Base-by-base conservation (phyloP, 2,329 filamentous ascomycete species). In the Colletotrichum sp. region DNA sequence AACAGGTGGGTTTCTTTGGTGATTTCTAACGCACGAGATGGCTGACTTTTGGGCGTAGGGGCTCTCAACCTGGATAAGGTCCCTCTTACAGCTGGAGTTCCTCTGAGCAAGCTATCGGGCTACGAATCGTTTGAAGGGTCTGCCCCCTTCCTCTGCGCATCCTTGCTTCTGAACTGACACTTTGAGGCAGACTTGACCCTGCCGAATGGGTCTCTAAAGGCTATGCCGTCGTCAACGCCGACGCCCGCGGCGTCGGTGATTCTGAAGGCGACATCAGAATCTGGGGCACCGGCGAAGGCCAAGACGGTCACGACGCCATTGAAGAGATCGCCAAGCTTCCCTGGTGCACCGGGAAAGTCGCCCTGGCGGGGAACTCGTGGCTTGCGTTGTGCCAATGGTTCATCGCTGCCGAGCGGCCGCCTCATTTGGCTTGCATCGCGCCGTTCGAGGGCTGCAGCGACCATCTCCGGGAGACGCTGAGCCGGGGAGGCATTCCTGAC, bases 71-170 rank as follows among this genome's bases (percentile, higher is more conserved):
- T 70, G 1, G 26, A 70, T n/a, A 34, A n/a, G 36, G n/a, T 70
- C 8, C 66, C 66, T 5, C 26, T 64, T 1, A 16, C 34, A 36
- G 34, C 32, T 21, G 71, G 66, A 9, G 28, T 74, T 34, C 64
- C 66, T 12, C 14, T 65, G 4, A 52, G 59, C 12, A 64, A 16
- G 14, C 59, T 74, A 0, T 65, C 71, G 4, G 66, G 71, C 2
- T 74, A 70, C 13, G 71, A 70, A 32, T 73, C 71, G 8, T 72
- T 73, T 12, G 71, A 74, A 59, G 71, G 71, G 66, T 70, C 16
- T 3, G 34, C 16, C 28, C 13, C 26, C 18, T 13, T n/a, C n/a
- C n/a, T n/a, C n/a, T n/a, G n/a, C 9, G 10, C 38, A n/a, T 2
- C 18, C 5, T 48, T 48, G 9, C 38, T n/a, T 48, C 18, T 12